A percentile compares a stretch with the other conserved stretches of the same genome.
phyloP scores from a whole-genome alignment of 2,329 filamentous ascomycete genomes.

The Microsporum audouinii region DNA sequence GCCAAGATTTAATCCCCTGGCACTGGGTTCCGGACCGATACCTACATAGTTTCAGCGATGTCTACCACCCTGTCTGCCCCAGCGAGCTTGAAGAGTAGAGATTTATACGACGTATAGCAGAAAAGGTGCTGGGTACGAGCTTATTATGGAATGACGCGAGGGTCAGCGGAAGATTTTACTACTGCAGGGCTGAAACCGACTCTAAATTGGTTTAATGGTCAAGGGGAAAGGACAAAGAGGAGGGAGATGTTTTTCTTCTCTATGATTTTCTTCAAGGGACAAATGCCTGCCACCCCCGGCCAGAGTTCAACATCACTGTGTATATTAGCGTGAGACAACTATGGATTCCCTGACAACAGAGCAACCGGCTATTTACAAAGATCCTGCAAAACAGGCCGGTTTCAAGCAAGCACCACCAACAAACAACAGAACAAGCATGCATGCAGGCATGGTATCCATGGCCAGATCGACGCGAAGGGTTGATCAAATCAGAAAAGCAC shows the following conservation, averaged over 20 bases:
- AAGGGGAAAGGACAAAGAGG: neutral
- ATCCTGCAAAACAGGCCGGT: neutral
- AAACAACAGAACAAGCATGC: neutral
- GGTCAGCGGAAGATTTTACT: neutral
- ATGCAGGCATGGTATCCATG: neutral
- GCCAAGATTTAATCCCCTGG: neutral
- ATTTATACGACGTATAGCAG: neutral
- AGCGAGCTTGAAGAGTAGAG: neutral
- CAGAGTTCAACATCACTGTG: neutral
- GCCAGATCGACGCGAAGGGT: neutral
- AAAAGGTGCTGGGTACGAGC: neutral
- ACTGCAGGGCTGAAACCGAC: neutral
- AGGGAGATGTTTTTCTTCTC: neutral
- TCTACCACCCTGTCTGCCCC: neutral
- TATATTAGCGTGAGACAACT: neutral
- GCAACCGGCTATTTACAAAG: neutral
- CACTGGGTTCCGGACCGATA: neutral
- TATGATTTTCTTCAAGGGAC: neutral
- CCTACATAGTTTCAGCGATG: neutral
- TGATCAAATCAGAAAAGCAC: neutral
- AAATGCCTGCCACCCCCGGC: neutral
- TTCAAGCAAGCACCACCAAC: neutral
- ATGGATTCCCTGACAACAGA: neutral
- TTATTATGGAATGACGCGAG: neutral
- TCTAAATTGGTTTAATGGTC: neutral